Conservation (phyloP, 441 rosid genomes). For the Corymbia calophylla region DNA sequence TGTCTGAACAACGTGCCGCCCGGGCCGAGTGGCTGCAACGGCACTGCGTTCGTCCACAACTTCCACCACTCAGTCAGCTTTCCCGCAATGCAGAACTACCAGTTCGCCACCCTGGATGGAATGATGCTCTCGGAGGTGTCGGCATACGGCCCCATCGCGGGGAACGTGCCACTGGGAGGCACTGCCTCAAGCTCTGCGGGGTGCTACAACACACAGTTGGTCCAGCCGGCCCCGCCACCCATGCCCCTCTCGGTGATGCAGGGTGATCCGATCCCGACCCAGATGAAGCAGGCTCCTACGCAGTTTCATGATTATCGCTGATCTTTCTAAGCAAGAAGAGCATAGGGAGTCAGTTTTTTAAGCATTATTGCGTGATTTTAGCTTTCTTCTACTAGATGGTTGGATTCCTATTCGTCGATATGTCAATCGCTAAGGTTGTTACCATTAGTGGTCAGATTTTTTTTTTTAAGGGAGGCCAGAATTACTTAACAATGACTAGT, state of each 20-base stretch:
- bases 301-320: background rate
- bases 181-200: background rate
- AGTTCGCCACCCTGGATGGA: background rate
- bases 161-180: background rate
- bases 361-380: background rate
- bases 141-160: background rate
- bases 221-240: background rate
- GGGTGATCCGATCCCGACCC: background rate
- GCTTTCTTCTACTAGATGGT: background rate
- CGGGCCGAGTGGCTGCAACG: background rate
- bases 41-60: background rate
- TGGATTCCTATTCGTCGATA: background rate
- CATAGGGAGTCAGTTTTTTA: background rate
- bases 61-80: background rate
- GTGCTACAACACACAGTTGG: background rate
- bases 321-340: background rate
- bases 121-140: background rate
- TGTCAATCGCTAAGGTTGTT: background rate
- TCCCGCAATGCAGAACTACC: background rate
- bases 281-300: background rate
- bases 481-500: background rate
- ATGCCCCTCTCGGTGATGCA: background rate
- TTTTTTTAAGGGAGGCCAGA: background rate
- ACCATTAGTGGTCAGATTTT: background rate
- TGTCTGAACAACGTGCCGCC: background rate